Evolutionary conservation across 129 eudicot genomes (phyloP), one percentile per base, ranked within the genome.

Genomic region (Glebionis coronaria): DNA sequence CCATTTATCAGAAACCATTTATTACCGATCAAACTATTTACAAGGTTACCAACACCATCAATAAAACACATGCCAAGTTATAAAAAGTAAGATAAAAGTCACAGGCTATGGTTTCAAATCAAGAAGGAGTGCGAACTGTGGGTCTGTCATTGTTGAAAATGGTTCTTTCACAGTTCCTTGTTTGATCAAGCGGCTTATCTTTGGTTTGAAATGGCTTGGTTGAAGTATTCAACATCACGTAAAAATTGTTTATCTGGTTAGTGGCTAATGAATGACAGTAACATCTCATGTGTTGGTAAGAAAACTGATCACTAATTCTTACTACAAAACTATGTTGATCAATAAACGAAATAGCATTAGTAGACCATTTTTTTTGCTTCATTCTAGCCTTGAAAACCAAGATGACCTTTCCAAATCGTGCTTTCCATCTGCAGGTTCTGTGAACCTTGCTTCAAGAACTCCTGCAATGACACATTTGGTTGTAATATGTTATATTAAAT

Each of bases 241-340:
- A 63, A 4, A 46, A 56, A 52, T 62, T 62, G 16, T 56, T 67
- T 68, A 51, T 69, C 88, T 7, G 81, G 80, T 61, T 54, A 74
- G 74, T 81, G 74, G 68, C 98, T 96, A 20, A 82, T 44, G 51
- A 85, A 74, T 88, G 91, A 65, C 91, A 82, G 77, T 88, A 81
- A 13, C 25, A 2, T 23, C 25, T 23, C 47, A 51, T 15, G 2
- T 23, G 25, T 23, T 23, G 25, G 1, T 23, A 23, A 23, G 25
- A 23, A 1, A 23, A 23, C 1, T 23, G 1, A 23, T 23, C 2
- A 23, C 25, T 23, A 23, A 23, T 23, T 23, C 2, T 23, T 23
- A 23, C 25, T 23, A 23, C 25, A 2, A 23, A 23, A 23, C 1
- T 23, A 23, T 23, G 25, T 23, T 23, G 25, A 2, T 23, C 2